A percentile compares a stretch with the other conserved stretches of the same genome.
Evolutionary conservation across 169 alveolate genomes (phyloP).

Genomic region (Neospora caninum): DNA sequence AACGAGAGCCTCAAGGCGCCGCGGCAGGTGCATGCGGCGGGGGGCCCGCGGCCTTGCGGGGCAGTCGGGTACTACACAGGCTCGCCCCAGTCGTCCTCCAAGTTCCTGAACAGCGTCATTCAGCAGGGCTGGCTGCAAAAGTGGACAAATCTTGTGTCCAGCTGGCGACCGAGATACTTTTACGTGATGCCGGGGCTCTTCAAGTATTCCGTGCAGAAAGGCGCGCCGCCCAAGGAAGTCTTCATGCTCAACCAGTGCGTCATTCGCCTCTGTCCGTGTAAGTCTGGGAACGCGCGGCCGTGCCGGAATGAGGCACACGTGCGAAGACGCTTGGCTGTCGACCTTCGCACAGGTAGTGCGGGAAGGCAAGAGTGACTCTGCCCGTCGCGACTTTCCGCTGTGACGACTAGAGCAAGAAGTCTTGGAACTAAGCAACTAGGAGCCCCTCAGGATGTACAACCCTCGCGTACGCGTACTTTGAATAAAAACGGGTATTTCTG

Average conservation of each 20-base stretch:
- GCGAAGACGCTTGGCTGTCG: background rate
- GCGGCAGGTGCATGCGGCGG: background rate
- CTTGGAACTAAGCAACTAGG: no score
- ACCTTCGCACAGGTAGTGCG: background rate
- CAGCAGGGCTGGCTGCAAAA: conserved; percentile 68
- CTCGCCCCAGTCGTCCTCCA: background rate
- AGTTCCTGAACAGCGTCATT: conserved; percentile 27
- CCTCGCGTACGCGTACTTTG: no score
- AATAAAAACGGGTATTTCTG: no score
- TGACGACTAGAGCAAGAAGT: no score
- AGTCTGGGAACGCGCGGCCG: background rate
- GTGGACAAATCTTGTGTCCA: conserved; percentile 63
- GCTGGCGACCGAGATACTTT: conserved; percentile 63
- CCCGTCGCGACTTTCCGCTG: no score
- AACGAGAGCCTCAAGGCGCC: background rate
- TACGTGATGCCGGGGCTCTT: conserved; percentile 60
- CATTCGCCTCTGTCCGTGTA: conserved; percentile 65
- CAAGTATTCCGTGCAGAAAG: conserved; percentile 59
- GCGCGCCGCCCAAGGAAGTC: conserved; percentile 60
- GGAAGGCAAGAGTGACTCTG: no score
- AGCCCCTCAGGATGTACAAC: no score
- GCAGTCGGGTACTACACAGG: background rate
- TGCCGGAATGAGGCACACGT: background rate
- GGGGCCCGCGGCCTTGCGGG: background rate
- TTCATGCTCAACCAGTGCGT: conserved; percentile 61